These are phyloP conservation scores for Trifolium fragiferum DNA, from an alignment of 306 rosid genomes.

Conservation along the genomic window DNA sequence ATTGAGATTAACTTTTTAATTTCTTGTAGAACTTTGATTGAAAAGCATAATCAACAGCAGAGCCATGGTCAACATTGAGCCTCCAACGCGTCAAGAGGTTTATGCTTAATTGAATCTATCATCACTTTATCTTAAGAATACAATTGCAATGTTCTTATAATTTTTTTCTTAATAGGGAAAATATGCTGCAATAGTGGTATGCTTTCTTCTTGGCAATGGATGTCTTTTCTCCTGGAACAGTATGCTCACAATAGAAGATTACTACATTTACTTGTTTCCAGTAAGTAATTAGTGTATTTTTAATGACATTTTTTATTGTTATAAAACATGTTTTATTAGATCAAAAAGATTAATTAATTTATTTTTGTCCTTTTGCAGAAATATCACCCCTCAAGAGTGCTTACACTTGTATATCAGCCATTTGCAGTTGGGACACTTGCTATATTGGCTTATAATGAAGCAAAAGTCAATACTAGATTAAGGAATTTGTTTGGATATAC, in stretches of 20 bases:
- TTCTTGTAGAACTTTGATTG: constrained; percentile 42
- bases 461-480: constrained; percentile 69
- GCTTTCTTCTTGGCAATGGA: constrained; percentile 94
- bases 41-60: constrained; percentile 41
- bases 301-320: background rate
- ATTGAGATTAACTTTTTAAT: background rate
- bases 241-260: constrained; percentile 87
- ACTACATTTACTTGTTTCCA: constrained; percentile 72
- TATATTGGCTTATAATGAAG: constrained; percentile 63
- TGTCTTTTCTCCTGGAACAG: constrained; percentile 94
- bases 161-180: constrained; percentile 58
- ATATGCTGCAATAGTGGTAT: constrained; percentile 60
- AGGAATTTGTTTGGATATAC: constrained; percentile 71
- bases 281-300: constrained; percentile 34
- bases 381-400: constrained; percentile 85
- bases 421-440: constrained; percentile 72
- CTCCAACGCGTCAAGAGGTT: constrained; percentile 63
- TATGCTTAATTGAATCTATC: too few relatives aligned
- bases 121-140: too few relatives aligned
- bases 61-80: constrained; percentile 43
- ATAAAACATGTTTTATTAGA: background rate
- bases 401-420: constrained; percentile 86
- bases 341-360: background rate
- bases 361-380: constrained; percentile 51
- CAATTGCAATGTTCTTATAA: too few relatives aligned